Evolutionary conservation across 345 rosid genomes (phyloP), one percentile per base, ranked within the genome.

Genomic region (Aquilaria malaccensis): DNA sequence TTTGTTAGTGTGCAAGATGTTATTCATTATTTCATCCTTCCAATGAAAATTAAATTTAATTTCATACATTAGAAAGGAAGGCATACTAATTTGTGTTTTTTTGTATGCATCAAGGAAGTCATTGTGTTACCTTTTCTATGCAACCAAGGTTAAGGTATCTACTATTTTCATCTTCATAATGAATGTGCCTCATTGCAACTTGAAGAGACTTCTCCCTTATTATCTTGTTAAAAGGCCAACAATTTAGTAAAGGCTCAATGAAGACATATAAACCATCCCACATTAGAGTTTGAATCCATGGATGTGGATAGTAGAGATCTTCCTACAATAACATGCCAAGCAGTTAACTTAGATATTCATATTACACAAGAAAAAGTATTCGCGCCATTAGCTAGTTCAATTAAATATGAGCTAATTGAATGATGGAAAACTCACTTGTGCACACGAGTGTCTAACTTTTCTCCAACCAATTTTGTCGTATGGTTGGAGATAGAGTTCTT

Each of bases 81-180:
- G 22, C 22, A 22, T 22, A 22, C 22, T 0, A 22, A 22, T 22
- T 22, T 22, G 22, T 22, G 22, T 22, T 22, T 22, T 22, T 22
- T 22, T 22, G 22, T 22, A 22, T 22, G 22, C 22, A 22, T 22
- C 0, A 22, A 22, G 22, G 51, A 47, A 32, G 51, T 14, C 49
- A 30, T 14, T 13, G 10, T 31, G 22, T 22, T 71, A 83, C 88
- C 86, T 84, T 83, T 67, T 75, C 80, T 51, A 75, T 69, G 13
- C 84, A 72, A 56, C 86, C 89, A 65, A 79, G 82, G 58, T 84
- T 76, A 52, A 81, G 68, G 73, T 79, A 84, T 68, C 89, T 72
- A 73, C 83, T 81, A 51, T 79, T 81, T 58, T 81, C 83, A 13
- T 84, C 89, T 73, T 84, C 86, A 48, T 84, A 84, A 64, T 84